Evolutionary conservation across 495 filamentous ascomycete genomes (phyloP).

Genomic region (Emericellopsis terricola): DNA sequence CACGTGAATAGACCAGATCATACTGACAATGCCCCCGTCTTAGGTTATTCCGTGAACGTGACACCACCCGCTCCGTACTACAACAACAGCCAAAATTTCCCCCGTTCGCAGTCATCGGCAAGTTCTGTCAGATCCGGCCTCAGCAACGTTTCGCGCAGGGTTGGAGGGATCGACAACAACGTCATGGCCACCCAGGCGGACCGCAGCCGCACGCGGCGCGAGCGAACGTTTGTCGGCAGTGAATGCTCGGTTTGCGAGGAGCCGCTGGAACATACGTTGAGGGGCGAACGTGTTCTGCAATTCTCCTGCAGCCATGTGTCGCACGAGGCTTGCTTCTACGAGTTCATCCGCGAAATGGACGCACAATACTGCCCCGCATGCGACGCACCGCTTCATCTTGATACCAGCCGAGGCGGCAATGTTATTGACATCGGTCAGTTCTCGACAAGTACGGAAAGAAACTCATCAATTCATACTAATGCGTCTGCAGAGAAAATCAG

Average conservation of each 20-base stretch:
- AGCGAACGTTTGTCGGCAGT: constrained; percentile 87
- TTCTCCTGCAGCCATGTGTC: constrained; percentile 93
- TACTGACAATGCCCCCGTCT: no score
- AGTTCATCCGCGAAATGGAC: constrained; percentile 91
- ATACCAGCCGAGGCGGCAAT: constrained; percentile 91
- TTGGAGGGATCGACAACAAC: constrained; percentile 8
- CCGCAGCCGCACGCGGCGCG: constrained; percentile 61
- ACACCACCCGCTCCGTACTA: no score
- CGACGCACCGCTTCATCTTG: constrained; percentile 79
- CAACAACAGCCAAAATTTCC: no score
- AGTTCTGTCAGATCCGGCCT: constrained; percentile 20
- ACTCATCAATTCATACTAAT: constrained; percentile 3
- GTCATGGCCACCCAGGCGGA: constrained; percentile 61
- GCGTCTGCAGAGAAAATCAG: constrained; percentile 71
- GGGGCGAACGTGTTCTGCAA: constrained; percentile 87
- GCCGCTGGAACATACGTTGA: constrained; percentile 87
- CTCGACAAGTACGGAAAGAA: constrained; percentile 2
- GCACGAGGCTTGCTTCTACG: constrained; percentile 98
- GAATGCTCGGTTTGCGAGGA: constrained; percentile 96
- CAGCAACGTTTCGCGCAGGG: constrained; percentile 12
- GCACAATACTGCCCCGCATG: constrained; percentile 91
- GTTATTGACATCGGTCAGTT: constrained; percentile 79
- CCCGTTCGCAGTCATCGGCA: constrained; percentile 22
- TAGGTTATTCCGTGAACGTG: no score
- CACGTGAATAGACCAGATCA: no score